Evolutionary conservation across 306 rosid species (phyloP).

Genomic region (Clitoria ternatea): DNA sequence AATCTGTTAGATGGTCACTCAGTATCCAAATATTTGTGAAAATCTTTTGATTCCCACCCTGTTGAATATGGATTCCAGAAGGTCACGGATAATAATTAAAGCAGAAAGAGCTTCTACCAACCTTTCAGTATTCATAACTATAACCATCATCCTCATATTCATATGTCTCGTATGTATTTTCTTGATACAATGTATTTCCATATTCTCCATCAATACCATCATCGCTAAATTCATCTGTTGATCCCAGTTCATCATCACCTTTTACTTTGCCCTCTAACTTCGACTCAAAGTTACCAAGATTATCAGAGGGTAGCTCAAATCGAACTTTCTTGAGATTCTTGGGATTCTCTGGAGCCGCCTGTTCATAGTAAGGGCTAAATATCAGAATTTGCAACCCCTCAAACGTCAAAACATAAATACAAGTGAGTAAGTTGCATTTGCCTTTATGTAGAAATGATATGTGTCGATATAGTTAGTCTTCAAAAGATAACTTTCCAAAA

Average conservation of each 20-base stretch:
- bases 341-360: constrained; percentile 21
- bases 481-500: not conserved
- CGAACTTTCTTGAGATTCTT: constrained; percentile 24
- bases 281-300: not conserved
- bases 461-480: not conserved
- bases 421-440: not conserved
- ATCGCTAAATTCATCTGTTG: not conserved
- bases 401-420: not conserved
- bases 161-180: constrained; percentile 7
- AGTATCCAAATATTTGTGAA: too few species aligned
- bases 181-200: constrained; percentile 14
- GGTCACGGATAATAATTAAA: too few species aligned
- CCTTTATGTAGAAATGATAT: not conserved
- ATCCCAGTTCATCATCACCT: not conserved
- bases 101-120: too few species aligned
- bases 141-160: constrained; percentile 21
- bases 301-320: constrained; percentile 14
- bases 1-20: not conserved
- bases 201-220: not conserved
- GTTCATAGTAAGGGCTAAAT: not conserved
- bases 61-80: not conserved
- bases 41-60: not conserved
- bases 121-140: constrained; percentile 3
- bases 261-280: constrained; percentile 12
- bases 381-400: not conserved